Conservation (phyloP, 2,329 filamentous ascomycete genomes). For the Tolypocladium sp. region DNA sequence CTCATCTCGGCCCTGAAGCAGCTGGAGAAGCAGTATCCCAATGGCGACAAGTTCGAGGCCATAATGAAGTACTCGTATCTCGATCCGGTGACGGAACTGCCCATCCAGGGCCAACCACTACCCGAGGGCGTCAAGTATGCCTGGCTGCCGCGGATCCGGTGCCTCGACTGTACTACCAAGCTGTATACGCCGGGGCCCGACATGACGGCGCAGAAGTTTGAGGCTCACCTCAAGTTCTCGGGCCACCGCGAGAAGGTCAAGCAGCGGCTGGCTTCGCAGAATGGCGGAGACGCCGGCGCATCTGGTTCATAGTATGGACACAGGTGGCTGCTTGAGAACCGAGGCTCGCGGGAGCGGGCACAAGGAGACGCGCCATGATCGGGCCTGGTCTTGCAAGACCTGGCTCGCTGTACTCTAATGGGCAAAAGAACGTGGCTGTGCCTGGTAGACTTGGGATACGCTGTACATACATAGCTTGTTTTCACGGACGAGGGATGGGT, state of each 20-base stretch:
- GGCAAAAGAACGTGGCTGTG: background rate
- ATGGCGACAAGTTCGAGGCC: slow-evolving; percentile 72
- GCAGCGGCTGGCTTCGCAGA: slow-evolving; percentile 17
- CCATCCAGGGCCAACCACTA: slow-evolving; percentile 47
- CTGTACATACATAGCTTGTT: background rate
- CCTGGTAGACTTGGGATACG: background rate
- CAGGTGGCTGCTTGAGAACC: background rate
- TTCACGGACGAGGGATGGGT: background rate
- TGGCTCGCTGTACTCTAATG: background rate
- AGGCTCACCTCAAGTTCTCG: slow-evolving; percentile 82
- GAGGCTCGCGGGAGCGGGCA: background rate
- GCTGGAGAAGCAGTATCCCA: slow-evolving; percentile 62
- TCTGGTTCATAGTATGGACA: background rate
- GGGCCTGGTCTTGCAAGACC: background rate
- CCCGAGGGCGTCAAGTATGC: slow-evolving; percentile 64
- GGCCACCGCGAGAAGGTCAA: slow-evolving; percentile 64
- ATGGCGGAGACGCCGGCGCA: slow-evolving; percentile 7
- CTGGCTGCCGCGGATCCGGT: slow-evolving; percentile 83
- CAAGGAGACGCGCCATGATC: background rate
- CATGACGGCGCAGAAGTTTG: slow-evolving; percentile 80
- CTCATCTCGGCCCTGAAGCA: slow-evolving; percentile 64
- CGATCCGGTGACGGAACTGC: slow-evolving; percentile 59
- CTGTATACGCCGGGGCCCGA: slow-evolving; percentile 86
- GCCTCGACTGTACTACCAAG: slow-evolving; percentile 87
- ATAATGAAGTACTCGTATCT: slow-evolving; percentile 86